These are phyloP conservation scores for Exophiala viscosa DNA, from an alignment of 2,329 filamentous ascomycete genomes.

Conservation along the genomic window DNA sequence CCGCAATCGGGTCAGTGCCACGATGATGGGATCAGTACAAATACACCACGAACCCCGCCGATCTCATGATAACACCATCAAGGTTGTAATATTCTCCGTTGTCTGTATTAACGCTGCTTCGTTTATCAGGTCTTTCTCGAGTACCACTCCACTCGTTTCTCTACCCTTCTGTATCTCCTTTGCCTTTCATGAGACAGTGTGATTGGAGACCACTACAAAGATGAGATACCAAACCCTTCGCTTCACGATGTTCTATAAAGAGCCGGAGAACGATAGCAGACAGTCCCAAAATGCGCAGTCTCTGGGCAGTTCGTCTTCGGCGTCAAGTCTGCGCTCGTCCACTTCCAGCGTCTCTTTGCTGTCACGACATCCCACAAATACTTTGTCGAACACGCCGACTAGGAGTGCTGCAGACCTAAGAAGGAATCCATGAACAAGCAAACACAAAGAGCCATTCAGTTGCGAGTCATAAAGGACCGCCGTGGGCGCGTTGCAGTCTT, in stretches of 20 bases:
- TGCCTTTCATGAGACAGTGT: background rate
- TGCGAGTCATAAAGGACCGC: too few relatives aligned
- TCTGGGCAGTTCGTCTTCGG: constrained; percentile 11
- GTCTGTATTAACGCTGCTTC: too few relatives aligned
- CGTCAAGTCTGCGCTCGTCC: constrained; percentile 20
- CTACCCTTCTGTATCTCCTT: background rate
- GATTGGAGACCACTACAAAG: background rate
- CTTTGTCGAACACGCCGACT: constrained; percentile 1
- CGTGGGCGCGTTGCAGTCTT: too few relatives aligned
- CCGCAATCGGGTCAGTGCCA: background rate
- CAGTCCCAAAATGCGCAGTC: constrained; percentile 5
- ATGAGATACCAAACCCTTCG: constrained; percentile 30
- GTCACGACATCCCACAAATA: constrained; percentile 16
- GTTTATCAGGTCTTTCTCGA: too few relatives aligned
- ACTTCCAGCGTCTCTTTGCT: constrained; percentile 24
- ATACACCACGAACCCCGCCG: background rate
- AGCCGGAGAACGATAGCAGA: constrained; percentile 19
- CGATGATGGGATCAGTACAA: background rate
- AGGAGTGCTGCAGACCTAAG: constrained; percentile 1
- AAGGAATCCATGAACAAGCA: constrained; percentile 2
- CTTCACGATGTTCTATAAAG: constrained; percentile 29
- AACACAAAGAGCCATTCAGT: background rate
- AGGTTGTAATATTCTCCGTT: too few relatives aligned
- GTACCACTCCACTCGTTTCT: background rate
- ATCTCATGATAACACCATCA: background rate